A percentile compares a stretch with the other conserved stretches of the same genome.
Evolutionary conservation across 179 eudicot species (phyloP).

Genomic region (Pouteria campechiana): DNA sequence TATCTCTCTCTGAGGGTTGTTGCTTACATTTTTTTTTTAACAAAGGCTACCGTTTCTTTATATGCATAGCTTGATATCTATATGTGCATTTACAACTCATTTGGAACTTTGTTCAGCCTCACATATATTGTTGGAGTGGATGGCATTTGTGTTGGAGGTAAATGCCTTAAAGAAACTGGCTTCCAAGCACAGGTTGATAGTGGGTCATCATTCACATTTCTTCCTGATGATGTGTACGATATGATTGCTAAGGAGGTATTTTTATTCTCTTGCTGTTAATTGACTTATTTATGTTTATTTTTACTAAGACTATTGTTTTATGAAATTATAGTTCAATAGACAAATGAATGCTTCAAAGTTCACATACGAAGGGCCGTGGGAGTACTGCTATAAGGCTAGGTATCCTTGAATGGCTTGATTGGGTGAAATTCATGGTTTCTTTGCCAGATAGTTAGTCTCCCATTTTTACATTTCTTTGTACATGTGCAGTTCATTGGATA

Average conservation of each 20-base stretch:
- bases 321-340: constrained; percentile 56
- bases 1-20: too few species aligned
- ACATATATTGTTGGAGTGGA: constrained; percentile 75
- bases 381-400: constrained; percentile 81
- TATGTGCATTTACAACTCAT: too few species aligned
- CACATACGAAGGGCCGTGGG: constrained; percentile 61
- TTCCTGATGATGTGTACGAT: constrained; percentile 50
- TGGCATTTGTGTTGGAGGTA: constrained; percentile 54
- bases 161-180: constrained; percentile 60
- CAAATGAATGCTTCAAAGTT: constrained; percentile 51
- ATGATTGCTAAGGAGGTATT: constrained; percentile 60
- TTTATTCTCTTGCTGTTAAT: constrained; percentile 1
- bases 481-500: constrained; percentile 34
- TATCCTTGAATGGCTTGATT: constrained; percentile 7
- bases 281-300: constrained; percentile 1
- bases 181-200: constrained; percentile 76
- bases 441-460: too few species aligned
- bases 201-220: constrained; percentile 76
- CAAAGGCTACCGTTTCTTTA: too few species aligned
- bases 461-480: background rate
- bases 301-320: constrained; percentile 4
- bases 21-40: too few species aligned
- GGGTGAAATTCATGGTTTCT: too few species aligned
- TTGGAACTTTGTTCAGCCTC: constrained; percentile 30
- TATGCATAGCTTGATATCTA: too few species aligned